Evolutionary conservation across 805 yeast species (phyloP).

Genomic region (Ogataea philodendri): DNA sequence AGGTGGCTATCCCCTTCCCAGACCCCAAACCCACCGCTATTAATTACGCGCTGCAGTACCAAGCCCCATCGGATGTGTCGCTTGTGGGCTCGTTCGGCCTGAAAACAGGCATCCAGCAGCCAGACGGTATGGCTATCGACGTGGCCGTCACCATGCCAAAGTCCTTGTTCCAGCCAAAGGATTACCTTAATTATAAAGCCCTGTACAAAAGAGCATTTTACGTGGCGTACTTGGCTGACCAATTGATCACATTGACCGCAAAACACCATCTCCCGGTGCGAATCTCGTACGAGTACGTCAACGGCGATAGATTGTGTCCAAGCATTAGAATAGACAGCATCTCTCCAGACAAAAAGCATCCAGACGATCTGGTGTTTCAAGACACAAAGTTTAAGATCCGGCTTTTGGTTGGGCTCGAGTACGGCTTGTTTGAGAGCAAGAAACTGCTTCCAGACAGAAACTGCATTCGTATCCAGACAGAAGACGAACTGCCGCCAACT

Average conservation of each 20-base stretch:
- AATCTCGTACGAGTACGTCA: constrained; percentile 59
- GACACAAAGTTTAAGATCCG: constrained; percentile 72
- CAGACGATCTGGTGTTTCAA: constrained; percentile 53
- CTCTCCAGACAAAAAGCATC: constrained; percentile 40
- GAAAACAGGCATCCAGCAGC: constrained; percentile 71
- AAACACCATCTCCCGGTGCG: constrained; percentile 60
- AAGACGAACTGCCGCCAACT: constrained; percentile 60
- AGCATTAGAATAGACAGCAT: constrained; percentile 62
- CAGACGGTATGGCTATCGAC: constrained; percentile 66
- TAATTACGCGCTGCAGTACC: constrained; percentile 68
- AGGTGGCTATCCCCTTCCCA: constrained; percentile 75
- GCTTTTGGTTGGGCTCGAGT: constrained; percentile 70
- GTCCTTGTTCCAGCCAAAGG: constrained; percentile 75
- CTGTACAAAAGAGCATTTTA: constrained; percentile 88
- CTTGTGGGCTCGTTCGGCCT: constrained; percentile 88
- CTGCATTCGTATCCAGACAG: constrained; percentile 68
- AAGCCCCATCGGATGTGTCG: constrained; percentile 69
- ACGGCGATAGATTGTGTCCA: constrained; percentile 78
- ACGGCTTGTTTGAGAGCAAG: constrained; percentile 65
- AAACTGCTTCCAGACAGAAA: constrained; percentile 79
- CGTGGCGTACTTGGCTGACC: constrained; percentile 71
- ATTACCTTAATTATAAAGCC: constrained; percentile 85
- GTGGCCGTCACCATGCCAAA: constrained; percentile 81
- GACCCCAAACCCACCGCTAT: constrained; percentile 78
- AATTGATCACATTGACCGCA: constrained; percentile 52